Evolutionary conservation across 192 early-diverging fungal genomes (phyloP).

Genomic region (Gamsiella multidivaricata): DNA sequence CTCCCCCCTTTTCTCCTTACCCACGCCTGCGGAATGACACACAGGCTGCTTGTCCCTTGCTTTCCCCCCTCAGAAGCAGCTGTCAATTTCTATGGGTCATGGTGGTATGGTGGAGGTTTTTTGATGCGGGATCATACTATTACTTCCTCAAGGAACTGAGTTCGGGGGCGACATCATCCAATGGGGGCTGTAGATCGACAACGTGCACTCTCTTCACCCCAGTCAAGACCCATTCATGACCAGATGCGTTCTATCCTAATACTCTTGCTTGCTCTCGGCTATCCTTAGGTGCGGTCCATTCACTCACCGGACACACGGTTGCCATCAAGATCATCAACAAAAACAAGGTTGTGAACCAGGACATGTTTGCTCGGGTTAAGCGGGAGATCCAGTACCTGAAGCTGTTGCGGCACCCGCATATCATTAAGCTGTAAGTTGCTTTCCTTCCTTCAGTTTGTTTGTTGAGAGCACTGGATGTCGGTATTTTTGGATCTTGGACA

Average conservation of each 20-base stretch:
- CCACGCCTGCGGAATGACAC: too few species aligned
- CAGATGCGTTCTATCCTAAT: background rate
- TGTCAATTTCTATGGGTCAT: too few species aligned
- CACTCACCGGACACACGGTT: conserved; percentile 94
- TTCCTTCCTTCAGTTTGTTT: background rate
- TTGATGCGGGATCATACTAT: background rate
- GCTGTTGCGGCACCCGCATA: conserved; percentile 95
- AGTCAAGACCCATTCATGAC: too few species aligned
- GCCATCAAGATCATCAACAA: conserved; percentile 97
- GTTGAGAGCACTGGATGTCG: background rate
- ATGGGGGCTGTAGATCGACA: conserved; percentile 2
- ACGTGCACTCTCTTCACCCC: too few species aligned
- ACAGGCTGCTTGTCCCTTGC: too few species aligned
- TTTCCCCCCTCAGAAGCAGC: too few species aligned
- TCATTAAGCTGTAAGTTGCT: conserved; percentile 89
- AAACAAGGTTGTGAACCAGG: conserved; percentile 90
- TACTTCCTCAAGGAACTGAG: too few species aligned
- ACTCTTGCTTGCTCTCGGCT: background rate
- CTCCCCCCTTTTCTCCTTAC: background rate
- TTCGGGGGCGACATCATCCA: too few species aligned
- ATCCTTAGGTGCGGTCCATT: conserved; percentile 90
- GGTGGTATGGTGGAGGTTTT: too few species aligned
- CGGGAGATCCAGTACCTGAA: conserved; percentile 98
- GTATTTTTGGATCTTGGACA: background rate
- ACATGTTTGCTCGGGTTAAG: conserved; percentile 96